phyloP scores from a whole-genome alignment of 78 protist species.

The Isochrysis galbana region DNA sequence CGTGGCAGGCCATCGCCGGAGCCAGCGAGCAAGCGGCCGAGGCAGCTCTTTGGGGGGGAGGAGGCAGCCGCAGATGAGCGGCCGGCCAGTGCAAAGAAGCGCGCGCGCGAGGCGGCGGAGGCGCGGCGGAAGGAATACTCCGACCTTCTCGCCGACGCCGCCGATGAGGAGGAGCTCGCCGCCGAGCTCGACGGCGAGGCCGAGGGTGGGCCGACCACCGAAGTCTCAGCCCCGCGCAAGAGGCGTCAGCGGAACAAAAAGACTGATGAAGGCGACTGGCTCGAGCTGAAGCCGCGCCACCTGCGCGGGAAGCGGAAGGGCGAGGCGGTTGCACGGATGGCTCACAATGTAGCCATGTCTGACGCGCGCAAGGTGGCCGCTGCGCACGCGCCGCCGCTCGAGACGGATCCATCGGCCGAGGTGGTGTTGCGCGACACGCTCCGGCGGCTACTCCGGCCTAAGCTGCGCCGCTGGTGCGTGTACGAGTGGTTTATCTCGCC shows the following conservation, averaged over 20 bases:
- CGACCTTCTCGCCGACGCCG: too few species aligned
- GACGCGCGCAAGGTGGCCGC: not conserved
- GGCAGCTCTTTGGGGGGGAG: too few species aligned
- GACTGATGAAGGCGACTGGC: not conserved
- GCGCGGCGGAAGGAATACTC: too few species aligned
- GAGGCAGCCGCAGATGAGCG: too few species aligned
- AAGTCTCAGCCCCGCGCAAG: not conserved
- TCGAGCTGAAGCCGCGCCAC: constrained; percentile 23
- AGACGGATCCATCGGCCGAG: not conserved
- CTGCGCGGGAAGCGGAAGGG: not conserved
- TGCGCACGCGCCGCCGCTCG: not conserved
- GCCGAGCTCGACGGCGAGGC: not conserved
- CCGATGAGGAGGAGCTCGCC: not conserved
- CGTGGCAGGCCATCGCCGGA: too few species aligned
- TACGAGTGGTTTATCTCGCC: constrained; percentile 30
- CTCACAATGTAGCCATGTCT: not conserved
- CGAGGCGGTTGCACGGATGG: not conserved
- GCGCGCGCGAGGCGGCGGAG: too few species aligned
- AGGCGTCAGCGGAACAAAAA: not conserved
- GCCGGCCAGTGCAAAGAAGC: too few species aligned
- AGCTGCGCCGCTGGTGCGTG: constrained; percentile 24
- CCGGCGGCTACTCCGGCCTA: constrained; percentile 10
- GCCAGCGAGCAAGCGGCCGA: too few species aligned
- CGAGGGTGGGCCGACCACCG: not conserved
- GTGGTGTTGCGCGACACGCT: too few species aligned